Evolutionary conservation across 108 stramenopile species (phyloP).

Genomic region (Poteriospumella lacustris): DNA sequence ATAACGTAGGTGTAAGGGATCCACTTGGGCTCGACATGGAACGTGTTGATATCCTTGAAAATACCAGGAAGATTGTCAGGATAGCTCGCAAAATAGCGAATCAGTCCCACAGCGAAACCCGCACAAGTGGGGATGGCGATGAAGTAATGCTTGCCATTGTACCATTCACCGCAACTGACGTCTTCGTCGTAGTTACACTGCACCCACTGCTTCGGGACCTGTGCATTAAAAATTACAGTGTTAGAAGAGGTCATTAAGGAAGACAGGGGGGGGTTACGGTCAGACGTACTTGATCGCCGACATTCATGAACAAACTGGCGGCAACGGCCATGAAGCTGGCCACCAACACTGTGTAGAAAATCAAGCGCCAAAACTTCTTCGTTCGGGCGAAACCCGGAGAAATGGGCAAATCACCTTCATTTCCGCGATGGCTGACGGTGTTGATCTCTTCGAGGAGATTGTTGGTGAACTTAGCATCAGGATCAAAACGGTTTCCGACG

Average conservation of each 20-base stretch:
- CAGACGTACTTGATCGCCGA: neutral
- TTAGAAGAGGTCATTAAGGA: neutral
- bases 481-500: neutral
- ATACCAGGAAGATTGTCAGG: slow-evolving; percentile 19
- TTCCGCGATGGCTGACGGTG: neutral
- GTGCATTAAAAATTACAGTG: neutral
- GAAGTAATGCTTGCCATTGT: slow-evolving; percentile 1
- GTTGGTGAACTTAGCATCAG: slow-evolving; percentile 24
- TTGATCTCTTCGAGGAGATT: neutral
- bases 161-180: neutral
- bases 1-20: neutral
- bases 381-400: neutral
- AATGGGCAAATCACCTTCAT: slow-evolving; percentile 20
- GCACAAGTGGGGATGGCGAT: neutral
- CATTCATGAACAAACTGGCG: neutral
- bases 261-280: neutral
- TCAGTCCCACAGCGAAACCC: slow-evolving; percentile 17
- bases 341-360: neutral
- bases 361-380: neutral
- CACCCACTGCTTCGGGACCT: slow-evolving; percentile 19
- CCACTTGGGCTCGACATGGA: slow-evolving; percentile 26
- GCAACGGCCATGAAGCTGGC: neutral
- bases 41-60: slow-evolving; percentile 18
- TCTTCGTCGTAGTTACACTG: neutral
- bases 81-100: slow-evolving; percentile 11